Conservation (phyloP, 1,139 yeast species). For the Debaryomyces subglobosus region DNA sequence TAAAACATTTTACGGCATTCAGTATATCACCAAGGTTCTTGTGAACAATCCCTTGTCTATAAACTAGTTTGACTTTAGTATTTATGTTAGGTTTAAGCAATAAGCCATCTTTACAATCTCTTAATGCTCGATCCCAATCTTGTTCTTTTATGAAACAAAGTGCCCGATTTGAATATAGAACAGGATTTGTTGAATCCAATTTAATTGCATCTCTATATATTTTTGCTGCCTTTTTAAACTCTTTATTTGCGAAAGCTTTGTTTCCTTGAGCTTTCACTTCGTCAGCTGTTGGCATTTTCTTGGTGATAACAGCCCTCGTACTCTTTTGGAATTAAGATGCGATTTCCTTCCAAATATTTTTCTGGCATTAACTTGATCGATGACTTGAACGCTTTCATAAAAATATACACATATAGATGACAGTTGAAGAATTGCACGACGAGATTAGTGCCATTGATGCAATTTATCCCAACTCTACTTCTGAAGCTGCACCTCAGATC, state of each 20-base stretch:
- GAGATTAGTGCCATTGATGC: slow-evolving; percentile 86
- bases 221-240: slow-evolving; percentile 59
- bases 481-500: slow-evolving; percentile 35
- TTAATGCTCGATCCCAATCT: slow-evolving; percentile 58
- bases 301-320: neutral
- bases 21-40: slow-evolving; percentile 32
- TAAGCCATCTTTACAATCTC: slow-evolving; percentile 64
- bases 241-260: slow-evolving; percentile 56
- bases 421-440: slow-evolving; percentile 65
- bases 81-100: slow-evolving; percentile 32
- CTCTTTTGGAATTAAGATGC: neutral
- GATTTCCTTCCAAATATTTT: neutral
- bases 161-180: slow-evolving; percentile 79
- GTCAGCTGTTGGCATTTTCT: slow-evolving; percentile 23
- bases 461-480: slow-evolving; percentile 70
- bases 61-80: slow-evolving; percentile 54
- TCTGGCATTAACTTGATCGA: neutral
- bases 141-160: slow-evolving; percentile 64
- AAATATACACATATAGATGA: slow-evolving; percentile 21
- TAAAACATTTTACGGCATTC: slow-evolving; percentile 40
- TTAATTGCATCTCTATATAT: slow-evolving; percentile 69
- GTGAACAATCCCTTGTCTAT: slow-evolving; percentile 57
- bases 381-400: neutral
- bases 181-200: slow-evolving; percentile 58
- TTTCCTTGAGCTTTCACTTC: slow-evolving; percentile 62